Conservation (phyloP, 2,329 filamentous ascomycete species). For the Penicillium expansum region DNA sequence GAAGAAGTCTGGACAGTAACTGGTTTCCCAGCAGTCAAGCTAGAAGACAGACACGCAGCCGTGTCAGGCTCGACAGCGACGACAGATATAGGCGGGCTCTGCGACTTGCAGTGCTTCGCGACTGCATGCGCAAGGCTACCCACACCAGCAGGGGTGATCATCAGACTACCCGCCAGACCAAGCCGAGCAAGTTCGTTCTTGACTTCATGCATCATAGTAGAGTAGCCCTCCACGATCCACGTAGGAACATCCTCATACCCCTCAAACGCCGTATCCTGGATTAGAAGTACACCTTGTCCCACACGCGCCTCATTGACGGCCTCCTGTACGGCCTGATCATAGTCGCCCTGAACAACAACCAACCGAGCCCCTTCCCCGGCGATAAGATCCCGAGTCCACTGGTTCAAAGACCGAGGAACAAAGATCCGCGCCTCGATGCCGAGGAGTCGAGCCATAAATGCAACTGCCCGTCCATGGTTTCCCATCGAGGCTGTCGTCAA, state of each 20-base stretch:
- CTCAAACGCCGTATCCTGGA: slow-evolving; percentile 67
- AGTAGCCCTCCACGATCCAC: slow-evolving; percentile 77
- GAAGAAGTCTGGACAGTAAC: slow-evolving; percentile 54
- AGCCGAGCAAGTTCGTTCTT: slow-evolving; percentile 58
- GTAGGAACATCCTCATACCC: slow-evolving; percentile 65
- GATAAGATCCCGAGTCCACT: slow-evolving; percentile 55
- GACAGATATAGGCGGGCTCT: slow-evolving; percentile 42
- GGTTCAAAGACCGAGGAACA: slow-evolving; percentile 60
- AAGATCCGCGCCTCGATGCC: slow-evolving; percentile 57
- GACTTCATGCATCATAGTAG: slow-evolving; percentile 67
- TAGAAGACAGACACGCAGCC: slow-evolving; percentile 54
- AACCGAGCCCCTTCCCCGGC: slow-evolving; percentile 62
- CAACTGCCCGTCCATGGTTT: slow-evolving; percentile 72
- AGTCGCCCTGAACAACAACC: slow-evolving; percentile 55
- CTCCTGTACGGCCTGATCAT: slow-evolving; percentile 60
- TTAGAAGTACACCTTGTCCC: slow-evolving; percentile 50
- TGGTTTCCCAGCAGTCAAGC: slow-evolving; percentile 48
- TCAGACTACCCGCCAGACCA: slow-evolving; percentile 45
- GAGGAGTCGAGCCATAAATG: slow-evolving; percentile 63
- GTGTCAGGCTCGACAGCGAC: slow-evolving; percentile 68
- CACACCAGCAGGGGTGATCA: slow-evolving; percentile 68
- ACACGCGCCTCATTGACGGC: slow-evolving; percentile 45
- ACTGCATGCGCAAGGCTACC: slow-evolving; percentile 72
- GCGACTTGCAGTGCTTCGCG: slow-evolving; percentile 60
- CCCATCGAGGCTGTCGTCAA: slow-evolving; percentile 70